These are phyloP conservation scores for Strobilomyces confusus DNA, from an alignment of 768 basidiomycete species.

Conservation along the genomic window DNA sequence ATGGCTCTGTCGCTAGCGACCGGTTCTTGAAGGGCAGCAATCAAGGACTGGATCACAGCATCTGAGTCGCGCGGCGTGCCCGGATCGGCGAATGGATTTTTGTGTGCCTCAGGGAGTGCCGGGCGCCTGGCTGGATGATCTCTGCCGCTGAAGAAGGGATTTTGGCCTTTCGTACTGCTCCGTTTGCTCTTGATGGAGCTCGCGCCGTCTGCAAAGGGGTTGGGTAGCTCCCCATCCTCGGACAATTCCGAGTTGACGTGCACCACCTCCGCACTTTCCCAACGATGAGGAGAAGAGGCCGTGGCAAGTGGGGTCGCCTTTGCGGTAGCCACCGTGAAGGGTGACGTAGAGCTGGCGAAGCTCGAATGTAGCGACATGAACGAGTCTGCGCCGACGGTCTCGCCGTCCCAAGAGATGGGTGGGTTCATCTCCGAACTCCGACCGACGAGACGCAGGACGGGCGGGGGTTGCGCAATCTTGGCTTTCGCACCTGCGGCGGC, in stretches of 20 bases:
- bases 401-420: slow-evolving; percentile 51
- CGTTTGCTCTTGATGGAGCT: slow-evolving; percentile 7
- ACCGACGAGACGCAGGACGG: slow-evolving; percentile 43
- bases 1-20: slow-evolving; percentile 47
- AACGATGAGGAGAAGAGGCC: slow-evolving; percentile 48
- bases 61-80: slow-evolving; percentile 22
- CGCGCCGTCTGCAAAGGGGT: slow-evolving; percentile 26
- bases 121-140: slow-evolving; percentile 30
- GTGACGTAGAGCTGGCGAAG: slow-evolving; percentile 44
- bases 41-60: slow-evolving; percentile 54
- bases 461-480: slow-evolving; percentile 22
- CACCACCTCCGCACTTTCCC: slow-evolving; percentile 69
- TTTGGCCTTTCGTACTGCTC: slow-evolving; percentile 18
- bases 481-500: slow-evolving; percentile 20
- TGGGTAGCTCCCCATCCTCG: slow-evolving; percentile 12
- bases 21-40: slow-evolving; percentile 58
- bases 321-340: slow-evolving; percentile 44
- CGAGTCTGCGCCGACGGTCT: slow-evolving; percentile 43
- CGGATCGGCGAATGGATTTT: slow-evolving; percentile 44
- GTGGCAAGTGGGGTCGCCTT: slow-evolving; percentile 61
- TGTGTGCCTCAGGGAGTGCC: slow-evolving; percentile 9
- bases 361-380: slow-evolving; percentile 47
- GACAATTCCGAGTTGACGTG: slow-evolving; percentile 27
- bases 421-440: slow-evolving; percentile 36
- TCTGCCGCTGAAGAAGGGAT: slow-evolving; percentile 42